Evolutionary conservation across 2,329 filamentous ascomycete genomes (phyloP), one percentile per base, ranked within the genome.

Genomic region (Thelonectria discophora): DNA sequence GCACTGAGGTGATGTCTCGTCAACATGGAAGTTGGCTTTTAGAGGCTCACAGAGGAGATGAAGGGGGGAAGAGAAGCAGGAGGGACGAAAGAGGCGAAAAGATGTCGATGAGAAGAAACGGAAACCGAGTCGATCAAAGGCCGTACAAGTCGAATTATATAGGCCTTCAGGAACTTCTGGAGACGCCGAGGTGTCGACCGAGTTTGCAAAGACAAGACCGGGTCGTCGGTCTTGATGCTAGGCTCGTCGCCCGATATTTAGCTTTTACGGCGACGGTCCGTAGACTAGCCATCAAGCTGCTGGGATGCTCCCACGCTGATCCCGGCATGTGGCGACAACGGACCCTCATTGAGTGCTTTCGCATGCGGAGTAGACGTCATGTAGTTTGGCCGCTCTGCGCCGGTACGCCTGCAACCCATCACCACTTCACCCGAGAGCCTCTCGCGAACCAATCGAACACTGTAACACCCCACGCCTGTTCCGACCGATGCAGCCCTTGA

Each of bases 281-380:
- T 70, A 70, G 59, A 24, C 53, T 58, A 68, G 58, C 55, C 51
- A 58, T 66, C 56, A 34, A 47, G 27, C 46, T 46, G 56, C 62
- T 56, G 59, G 68, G 61, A 66, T 55, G 55, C 49, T 71, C 62
- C 67, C 69, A 71, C 67, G 62, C 50, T 55, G 56, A 62, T 55
- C 66, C 63, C 54, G 54, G 68, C 60, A 63, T 69, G 69, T 68
- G 66, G 60, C 63, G 53, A 63, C 57, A 42, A 49, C 46, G 60
- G 59, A 55, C 51, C 66, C 62, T 69, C 58, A 72, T 68, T 69
- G 66, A 67, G 68, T 69, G 57, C 59, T 59, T 57, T 62, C 56
- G 52, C 63, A 67, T 69, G 65, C 61, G 65, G 62, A 63, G 63
- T 60, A 63, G 68, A 70, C 69, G 69, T 72, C 69, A 72, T 71